A percentile compares a stretch with the other conserved stretches of the same genome.
phyloP scores from a whole-genome alignment of 2,329 filamentous ascomycete species.

The Penicillium sp. region DNA sequence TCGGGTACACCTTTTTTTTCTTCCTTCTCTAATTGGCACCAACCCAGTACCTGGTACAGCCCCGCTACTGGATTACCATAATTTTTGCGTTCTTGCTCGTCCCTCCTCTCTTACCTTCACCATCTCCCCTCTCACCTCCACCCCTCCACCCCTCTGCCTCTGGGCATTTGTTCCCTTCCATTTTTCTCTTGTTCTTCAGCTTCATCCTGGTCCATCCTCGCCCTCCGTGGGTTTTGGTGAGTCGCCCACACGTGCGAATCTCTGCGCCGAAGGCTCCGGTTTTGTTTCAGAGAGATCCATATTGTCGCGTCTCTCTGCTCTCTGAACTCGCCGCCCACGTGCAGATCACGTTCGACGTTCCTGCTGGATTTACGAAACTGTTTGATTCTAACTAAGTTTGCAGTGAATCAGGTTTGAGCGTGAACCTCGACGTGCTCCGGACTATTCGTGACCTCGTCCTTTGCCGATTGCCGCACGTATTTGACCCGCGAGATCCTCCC shows the following conservation, averaged over 20 bases:
- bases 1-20: not conserved
- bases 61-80: slow-evolving; percentile 16
- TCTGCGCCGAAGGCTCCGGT: not conserved
- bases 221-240: not conserved
- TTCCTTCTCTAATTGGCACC: not conserved
- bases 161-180: slow-evolving; percentile 15
- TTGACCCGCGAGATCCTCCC: too few relatives aligned
- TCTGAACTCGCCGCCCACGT: slow-evolving; percentile 12
- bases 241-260: slow-evolving; percentile 1
- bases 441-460: too few relatives aligned
- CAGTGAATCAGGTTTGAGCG: too few relatives aligned
- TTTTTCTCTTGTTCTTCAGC: slow-evolving; percentile 8
- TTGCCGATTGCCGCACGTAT: too few relatives aligned
- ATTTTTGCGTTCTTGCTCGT: slow-evolving; percentile 24
- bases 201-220: not conserved
- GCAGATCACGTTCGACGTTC: slow-evolving; percentile 20
- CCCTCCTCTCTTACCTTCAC: slow-evolving; percentile 15
- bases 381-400: too few relatives aligned
- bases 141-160: slow-evolving; percentile 18
- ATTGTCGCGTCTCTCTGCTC: not conserved
- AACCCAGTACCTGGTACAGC: too few relatives aligned
- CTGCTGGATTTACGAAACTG: too few relatives aligned
- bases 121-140: slow-evolving; percentile 20
- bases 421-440: too few relatives aligned
- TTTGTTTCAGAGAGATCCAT: slow-evolving; percentile 4